A percentile compares a stretch with the other conserved stretches of the same genome.
Conservation (phyloP, 2,329 filamentous ascomycete species). For the Beauveria bassiana region DNA sequence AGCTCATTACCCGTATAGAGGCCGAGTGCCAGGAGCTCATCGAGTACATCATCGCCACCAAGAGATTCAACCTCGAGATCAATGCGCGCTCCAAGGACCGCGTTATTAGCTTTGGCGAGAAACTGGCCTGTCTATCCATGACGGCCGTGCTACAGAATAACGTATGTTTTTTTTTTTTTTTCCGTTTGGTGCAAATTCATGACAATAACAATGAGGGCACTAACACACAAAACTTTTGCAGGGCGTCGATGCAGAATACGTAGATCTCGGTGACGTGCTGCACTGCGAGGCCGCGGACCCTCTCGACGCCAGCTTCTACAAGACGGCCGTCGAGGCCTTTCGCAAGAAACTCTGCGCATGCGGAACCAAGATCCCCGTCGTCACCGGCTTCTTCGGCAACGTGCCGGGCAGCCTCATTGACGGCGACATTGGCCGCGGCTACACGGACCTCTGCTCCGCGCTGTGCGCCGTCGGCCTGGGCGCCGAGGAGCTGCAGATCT, state of each 20-base stretch:
- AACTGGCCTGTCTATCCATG: conserved; percentile 90
- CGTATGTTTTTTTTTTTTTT: conserved; percentile 26
- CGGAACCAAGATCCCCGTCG: conserved; percentile 61
- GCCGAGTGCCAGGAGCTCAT: conserved; percentile 73
- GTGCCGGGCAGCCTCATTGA: conserved; percentile 87
- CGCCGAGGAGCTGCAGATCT: conserved; percentile 87
- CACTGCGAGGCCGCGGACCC: conserved; percentile 54
- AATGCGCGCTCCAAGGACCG: conserved; percentile 75
- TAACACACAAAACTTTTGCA: conserved; percentile 24
- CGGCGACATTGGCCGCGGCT: conserved; percentile 83
- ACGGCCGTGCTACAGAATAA: conserved; percentile 72
- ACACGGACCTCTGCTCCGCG: conserved; percentile 93
- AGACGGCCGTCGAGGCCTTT: conserved; percentile 52
- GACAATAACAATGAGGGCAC: background rate
- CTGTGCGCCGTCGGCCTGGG: conserved; percentile 82
- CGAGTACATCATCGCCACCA: conserved; percentile 61
- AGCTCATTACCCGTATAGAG: conserved; percentile 60
- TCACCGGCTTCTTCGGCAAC: conserved; percentile 92
- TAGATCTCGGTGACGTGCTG: conserved; percentile 80
- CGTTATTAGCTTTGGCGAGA: conserved; percentile 92
- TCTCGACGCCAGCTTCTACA: conserved; percentile 64
- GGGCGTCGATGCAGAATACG: conserved; percentile 78
- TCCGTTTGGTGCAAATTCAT: too few relatives aligned
- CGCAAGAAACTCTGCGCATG: conserved; percentile 58
- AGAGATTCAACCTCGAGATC: conserved; percentile 64